Percentiles rank a stretch among this genome's conserved stretches.
phyloP scores from a whole-genome alignment of 805 yeast species.

The Candida easanensis region DNA sequence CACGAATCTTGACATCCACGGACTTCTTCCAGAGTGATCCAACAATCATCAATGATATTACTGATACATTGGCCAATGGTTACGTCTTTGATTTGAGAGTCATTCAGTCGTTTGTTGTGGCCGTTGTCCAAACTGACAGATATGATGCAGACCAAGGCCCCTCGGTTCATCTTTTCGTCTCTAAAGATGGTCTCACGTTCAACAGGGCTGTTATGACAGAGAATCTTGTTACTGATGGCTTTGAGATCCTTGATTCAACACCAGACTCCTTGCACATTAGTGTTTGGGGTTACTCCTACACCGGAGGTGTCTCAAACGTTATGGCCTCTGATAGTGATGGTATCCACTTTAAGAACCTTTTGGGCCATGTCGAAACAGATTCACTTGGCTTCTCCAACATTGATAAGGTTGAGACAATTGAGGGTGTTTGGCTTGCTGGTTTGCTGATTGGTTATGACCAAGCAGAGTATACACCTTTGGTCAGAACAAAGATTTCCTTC shows the following conservation, averaged over 20 bases:
- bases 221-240: slow-evolving; percentile 20
- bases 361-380: slow-evolving; percentile 36
- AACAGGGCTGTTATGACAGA: slow-evolving; percentile 31
- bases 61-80: slow-evolving; percentile 27
- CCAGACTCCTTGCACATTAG: slow-evolving; percentile 40
- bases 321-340: slow-evolving; percentile 50
- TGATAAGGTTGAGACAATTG: slow-evolving; percentile 47
- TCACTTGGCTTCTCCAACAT: slow-evolving; percentile 32
- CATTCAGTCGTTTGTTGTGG: slow-evolving; percentile 35
- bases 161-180: slow-evolving; percentile 25
- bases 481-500: slow-evolving; percentile 34
- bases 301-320: slow-evolving; percentile 16
- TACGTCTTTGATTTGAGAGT: slow-evolving; percentile 31
- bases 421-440: slow-evolving; percentile 63
- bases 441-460: slow-evolving; percentile 23
- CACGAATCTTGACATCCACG: slow-evolving; percentile 32
- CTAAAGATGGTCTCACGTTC: slow-evolving; percentile 35
- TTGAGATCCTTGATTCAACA: slow-evolving; percentile 35
- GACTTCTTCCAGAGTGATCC: slow-evolving; percentile 42
- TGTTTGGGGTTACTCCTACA: slow-evolving; percentile 22
- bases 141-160: slow-evolving; percentile 23
- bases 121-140: slow-evolving; percentile 24
- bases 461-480: slow-evolving; percentile 16
- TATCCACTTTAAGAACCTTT: slow-evolving; percentile 41
- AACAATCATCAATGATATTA: slow-evolving; percentile 30